Percentiles rank a stretch among this genome's conserved stretches.
phyloP scores from a whole-genome alignment of 2,329 filamentous ascomycete genomes.

The Incumbomyces lentus region DNA sequence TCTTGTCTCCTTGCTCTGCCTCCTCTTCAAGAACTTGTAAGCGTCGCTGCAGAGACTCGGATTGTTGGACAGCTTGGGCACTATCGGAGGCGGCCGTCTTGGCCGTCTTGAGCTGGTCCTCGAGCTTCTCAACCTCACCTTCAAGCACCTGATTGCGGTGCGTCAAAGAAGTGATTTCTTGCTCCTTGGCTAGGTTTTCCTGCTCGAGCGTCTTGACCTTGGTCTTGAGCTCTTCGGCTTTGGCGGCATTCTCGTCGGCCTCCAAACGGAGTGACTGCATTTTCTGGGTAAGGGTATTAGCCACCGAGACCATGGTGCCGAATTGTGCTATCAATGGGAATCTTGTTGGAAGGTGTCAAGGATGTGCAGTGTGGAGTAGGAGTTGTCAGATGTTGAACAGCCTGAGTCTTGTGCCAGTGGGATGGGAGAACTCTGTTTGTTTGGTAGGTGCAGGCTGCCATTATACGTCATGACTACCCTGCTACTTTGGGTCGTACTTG shows the following conservation, averaged over 20 bases:
- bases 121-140: conserved; percentile 83
- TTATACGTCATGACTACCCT: too few relatives aligned
- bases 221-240: conserved; percentile 75
- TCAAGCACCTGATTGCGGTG: conserved; percentile 94
- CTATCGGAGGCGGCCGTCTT: conserved; percentile 81
- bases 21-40: conserved; percentile 96
- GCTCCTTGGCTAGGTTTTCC: conserved; percentile 92
- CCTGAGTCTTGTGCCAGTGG: background rate
- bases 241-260: conserved; percentile 71
- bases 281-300: conserved; percentile 51
- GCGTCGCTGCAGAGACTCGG: conserved; percentile 83
- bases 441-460: too few relatives aligned
- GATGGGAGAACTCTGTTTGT: too few relatives aligned
- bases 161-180: conserved; percentile 90
- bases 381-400: background rate
- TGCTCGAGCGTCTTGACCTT: conserved; percentile 88
- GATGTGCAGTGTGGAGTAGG: background rate
- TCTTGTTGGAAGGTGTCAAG: background rate
- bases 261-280: conserved; percentile 91
- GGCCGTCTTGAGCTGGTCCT: conserved; percentile 68
- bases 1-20: conserved; percentile 92
- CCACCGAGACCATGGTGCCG: conserved; percentile 15
- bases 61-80: conserved; percentile 72
- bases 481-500: too few relatives aligned
- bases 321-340: background rate